Base-by-base conservation (phyloP, 345 rosid species). In the Pelargonium nanum region DNA sequence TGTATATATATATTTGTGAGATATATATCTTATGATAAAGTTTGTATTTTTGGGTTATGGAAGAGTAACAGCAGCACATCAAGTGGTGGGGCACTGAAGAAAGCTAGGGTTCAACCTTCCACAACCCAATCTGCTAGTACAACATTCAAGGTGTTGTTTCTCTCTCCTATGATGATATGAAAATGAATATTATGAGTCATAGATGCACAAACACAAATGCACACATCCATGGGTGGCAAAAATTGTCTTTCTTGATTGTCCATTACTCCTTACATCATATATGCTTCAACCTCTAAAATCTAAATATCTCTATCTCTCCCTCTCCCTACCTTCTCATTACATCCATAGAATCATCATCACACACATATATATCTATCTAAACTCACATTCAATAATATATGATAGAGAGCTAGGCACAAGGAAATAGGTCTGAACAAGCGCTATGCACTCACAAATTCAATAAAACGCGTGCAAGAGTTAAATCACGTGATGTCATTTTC, bases 91-190 rank as follows among this genome's bases (percentile, higher is more conserved):
- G 73, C 86, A 72, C 68, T 68, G 40, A 94, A 94, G 89, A 94
- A 88, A 77, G 90, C 96, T 28, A 94, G 84, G 81, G 83, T 81
- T 71, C 99, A 87, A 70, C 78, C 96, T 71, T 79, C 87, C 72
- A 74, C 96, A 65, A 72, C 81, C 69, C 89, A 83, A 62, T 71
- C 93, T 52, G 9, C 48, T 6, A 30, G 9, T 12, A 53, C 57
- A 58, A 83, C 90, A 65, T 83, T 91, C 71, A 91, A 88, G 91
- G 96, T 84, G 75, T 72, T 34, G 56, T 65, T 63, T 24, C 45
- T 53, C 60, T 58, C 53, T 65, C 63, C 67, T 70, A n/a, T 30
- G 40, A 3, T 40, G 48, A 40, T 40, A 19, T 24, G 26, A 70
- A 69, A 76, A 70, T 45, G 40, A 48, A 52, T 56, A 58, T 12